Percentiles rank a stretch among this genome's conserved stretches.
Conservation (phyloP, 2,329 filamentous ascomycete genomes). For the Sporothrix brasiliensis region DNA sequence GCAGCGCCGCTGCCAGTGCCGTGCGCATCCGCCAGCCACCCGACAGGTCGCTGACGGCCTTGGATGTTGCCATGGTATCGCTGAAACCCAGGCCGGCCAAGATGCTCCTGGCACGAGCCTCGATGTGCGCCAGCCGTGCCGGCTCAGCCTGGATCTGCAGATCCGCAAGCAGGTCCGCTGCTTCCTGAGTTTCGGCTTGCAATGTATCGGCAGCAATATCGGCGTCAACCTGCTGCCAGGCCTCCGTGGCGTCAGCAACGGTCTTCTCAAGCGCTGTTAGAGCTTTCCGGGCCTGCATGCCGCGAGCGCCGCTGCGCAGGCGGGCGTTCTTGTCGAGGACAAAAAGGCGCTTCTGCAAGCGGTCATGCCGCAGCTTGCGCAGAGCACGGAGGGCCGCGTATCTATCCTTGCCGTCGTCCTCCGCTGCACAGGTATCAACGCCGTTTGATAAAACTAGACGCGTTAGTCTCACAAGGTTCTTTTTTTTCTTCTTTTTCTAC, state of each 20-base stretch:
- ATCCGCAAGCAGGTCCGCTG: slow-evolving; percentile 68
- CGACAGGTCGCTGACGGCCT: slow-evolving; percentile 61
- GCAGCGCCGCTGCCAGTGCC: slow-evolving; percentile 65
- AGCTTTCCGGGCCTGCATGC: slow-evolving; percentile 74
- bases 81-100: slow-evolving; percentile 34
- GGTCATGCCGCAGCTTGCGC: slow-evolving; percentile 63
- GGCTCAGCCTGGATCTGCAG: slow-evolving; percentile 70
- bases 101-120: slow-evolving; percentile 53
- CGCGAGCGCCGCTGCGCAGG: slow-evolving; percentile 73
- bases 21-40: slow-evolving; percentile 77
- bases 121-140: slow-evolving; percentile 61
- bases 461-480: background rate
- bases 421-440: slow-evolving; percentile 25
- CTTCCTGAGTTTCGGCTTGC: slow-evolving; percentile 68
- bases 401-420: slow-evolving; percentile 37
- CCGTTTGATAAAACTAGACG: slow-evolving; percentile 19
- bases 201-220: slow-evolving; percentile 61
- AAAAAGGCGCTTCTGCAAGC: slow-evolving; percentile 65
- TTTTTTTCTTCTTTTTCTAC: background rate
- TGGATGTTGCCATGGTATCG: slow-evolving; percentile 37
- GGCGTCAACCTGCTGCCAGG: slow-evolving; percentile 59
- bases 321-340: slow-evolving; percentile 73
- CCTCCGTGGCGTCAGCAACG: slow-evolving; percentile 58
- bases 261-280: slow-evolving; percentile 69
- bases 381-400: slow-evolving; percentile 63